phyloP scores from a whole-genome alignment of 2,329 filamentous ascomycete genomes.

The Incumbomyces lentus region DNA sequence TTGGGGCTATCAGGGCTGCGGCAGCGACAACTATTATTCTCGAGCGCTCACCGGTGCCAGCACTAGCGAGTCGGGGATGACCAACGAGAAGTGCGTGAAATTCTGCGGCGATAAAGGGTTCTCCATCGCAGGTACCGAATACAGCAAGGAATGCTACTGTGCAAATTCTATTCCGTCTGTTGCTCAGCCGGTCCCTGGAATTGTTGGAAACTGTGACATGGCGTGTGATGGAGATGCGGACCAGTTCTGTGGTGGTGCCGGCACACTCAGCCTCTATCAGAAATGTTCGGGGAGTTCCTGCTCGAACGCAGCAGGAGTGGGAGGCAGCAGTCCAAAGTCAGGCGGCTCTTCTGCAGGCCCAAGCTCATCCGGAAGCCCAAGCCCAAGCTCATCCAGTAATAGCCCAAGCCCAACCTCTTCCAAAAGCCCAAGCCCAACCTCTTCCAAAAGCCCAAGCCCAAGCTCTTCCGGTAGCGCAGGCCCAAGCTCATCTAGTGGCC shows the following conservation, averaged over 20 bases:
- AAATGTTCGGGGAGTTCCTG: conserved; percentile 19
- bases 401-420: too few relatives aligned
- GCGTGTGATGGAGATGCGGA: conserved; percentile 20
- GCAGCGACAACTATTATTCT: conserved; percentile 31
- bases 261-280: conserved; percentile 20
- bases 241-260: conserved; percentile 21
- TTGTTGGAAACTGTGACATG: conserved; percentile 22
- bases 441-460: too few relatives aligned
- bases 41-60: conserved; percentile 28
- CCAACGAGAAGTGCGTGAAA: conserved; percentile 23
- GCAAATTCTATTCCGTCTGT: conserved; percentile 17
- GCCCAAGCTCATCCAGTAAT: too few relatives aligned
- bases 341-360: not conserved
- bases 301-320: conserved; percentile 11
- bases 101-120: conserved; percentile 25
- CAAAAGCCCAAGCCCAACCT: too few relatives aligned
- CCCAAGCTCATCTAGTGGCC: too few relatives aligned
- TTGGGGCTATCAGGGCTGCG: conserved; percentile 56
- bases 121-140: conserved; percentile 25
- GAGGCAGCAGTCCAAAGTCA: conserved; percentile 2
- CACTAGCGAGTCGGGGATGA: conserved; percentile 19
- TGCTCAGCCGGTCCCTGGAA: conserved; percentile 20
- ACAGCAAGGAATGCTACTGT: conserved; percentile 21
- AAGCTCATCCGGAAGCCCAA: too few relatives aligned
- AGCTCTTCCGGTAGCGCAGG: too few relatives aligned